These are phyloP conservation scores for Sanghuangporus sanghuang DNA, from an alignment of 1,284 basidiomycete species.

Conservation along the genomic window DNA sequence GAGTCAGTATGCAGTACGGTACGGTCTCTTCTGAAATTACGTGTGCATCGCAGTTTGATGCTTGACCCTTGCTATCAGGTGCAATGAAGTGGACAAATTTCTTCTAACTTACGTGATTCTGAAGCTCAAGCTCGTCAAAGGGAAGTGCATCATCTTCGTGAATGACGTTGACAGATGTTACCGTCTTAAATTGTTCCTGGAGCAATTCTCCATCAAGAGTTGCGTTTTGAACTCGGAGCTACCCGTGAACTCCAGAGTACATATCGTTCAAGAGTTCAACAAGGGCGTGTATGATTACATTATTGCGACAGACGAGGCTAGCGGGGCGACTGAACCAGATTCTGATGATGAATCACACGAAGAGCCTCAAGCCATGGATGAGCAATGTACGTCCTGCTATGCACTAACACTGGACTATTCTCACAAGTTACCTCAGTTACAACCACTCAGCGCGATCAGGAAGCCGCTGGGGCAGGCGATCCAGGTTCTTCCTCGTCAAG, in stretches of 20 bases:
- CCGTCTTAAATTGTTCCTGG: slow-evolving; percentile 92
- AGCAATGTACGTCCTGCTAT: slow-evolving; percentile 33
- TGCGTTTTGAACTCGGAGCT: slow-evolving; percentile 97
- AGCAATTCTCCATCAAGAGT: slow-evolving; percentile 95
- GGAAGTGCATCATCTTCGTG: slow-evolving; percentile 96
- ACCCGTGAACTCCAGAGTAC: slow-evolving; percentile 94
- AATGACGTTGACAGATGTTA: slow-evolving; percentile 96
- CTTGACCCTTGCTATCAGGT: slow-evolving; percentile 39
- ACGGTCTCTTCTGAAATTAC: slow-evolving; percentile 17
- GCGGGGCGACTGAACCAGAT: slow-evolving; percentile 50
- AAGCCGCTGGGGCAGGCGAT: slow-evolving; percentile 18
- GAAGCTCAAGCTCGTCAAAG: slow-evolving; percentile 91
- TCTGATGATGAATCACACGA: slow-evolving; percentile 38
- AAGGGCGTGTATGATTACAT: slow-evolving; percentile 98
- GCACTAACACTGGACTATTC: background rate
- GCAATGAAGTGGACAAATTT: slow-evolving; percentile 94
- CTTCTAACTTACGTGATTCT: slow-evolving; percentile 92
- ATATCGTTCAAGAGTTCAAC: slow-evolving; percentile 98
- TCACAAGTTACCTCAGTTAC: slow-evolving; percentile 34
- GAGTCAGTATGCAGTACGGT: slow-evolving; percentile 86
- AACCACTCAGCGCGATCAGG: slow-evolving; percentile 47
- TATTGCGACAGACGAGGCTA: slow-evolving; percentile 93
- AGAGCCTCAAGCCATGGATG: slow-evolving; percentile 30
- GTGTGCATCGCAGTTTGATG: background rate
- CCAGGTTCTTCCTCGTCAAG: slow-evolving; percentile 20